Conservation (phyloP, 2,329 filamentous ascomycete genomes). For the Paecilomyces sp. region DNA sequence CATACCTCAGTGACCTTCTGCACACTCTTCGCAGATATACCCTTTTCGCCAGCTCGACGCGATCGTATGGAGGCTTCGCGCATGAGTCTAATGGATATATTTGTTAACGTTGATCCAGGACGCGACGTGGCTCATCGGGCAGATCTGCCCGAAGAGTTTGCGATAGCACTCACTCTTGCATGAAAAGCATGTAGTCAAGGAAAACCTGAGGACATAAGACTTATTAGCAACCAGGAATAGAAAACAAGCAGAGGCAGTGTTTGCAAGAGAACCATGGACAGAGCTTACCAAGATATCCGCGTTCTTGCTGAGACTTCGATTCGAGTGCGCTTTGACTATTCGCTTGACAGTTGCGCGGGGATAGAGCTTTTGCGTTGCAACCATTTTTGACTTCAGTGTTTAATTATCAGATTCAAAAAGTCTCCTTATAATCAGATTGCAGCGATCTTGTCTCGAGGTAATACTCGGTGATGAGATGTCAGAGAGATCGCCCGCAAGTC, state of each 20-base stretch:
- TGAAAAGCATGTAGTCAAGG: slow-evolving; percentile 75
- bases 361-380: slow-evolving; percentile 65
- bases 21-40: slow-evolving; percentile 67
- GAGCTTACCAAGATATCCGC: slow-evolving; percentile 68
- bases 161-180: slow-evolving; percentile 50
- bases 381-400: slow-evolving; percentile 37
- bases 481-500: not conserved
- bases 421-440: not conserved
- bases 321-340: slow-evolving; percentile 82
- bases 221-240: not conserved
- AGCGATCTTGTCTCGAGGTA: not conserved
- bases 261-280: not conserved
- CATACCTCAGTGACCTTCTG: slow-evolving; percentile 69
- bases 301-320: slow-evolving; percentile 73
- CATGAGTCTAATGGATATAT: slow-evolving; percentile 51
- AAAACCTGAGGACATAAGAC: slow-evolving; percentile 59
- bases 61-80: slow-evolving; percentile 72
- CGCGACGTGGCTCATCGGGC: not conserved
- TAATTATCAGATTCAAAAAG: not conserved
- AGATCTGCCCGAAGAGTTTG: not conserved
- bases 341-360: slow-evolving; percentile 79
- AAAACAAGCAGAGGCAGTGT: not conserved
- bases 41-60: slow-evolving; percentile 65
- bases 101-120: not conserved
- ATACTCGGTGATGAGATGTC: not conserved